Base-by-base conservation (phyloP, 192 early-diverging fungal genomes). In the Phycomyces nitens region DNA sequence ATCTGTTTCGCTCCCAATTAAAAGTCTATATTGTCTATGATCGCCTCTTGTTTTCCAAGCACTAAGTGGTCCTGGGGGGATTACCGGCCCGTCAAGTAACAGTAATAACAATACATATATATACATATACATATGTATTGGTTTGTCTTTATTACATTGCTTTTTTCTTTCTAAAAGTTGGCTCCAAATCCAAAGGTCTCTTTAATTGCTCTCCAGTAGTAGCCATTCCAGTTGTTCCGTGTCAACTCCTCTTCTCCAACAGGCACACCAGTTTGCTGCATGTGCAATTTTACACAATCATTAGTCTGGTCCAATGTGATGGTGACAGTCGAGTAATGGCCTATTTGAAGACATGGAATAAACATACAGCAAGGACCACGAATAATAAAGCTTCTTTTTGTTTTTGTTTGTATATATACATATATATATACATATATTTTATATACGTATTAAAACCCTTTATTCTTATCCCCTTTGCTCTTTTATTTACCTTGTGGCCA, bases 121-220 rank as follows among this genome's bases (percentile, higher is more conserved):
- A 40, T 51, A 51, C 41, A 56, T 14, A 23, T 56, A 18, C 57
- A 21, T 56, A 34, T 41, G 6, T 49, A 27, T 16, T 22, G 27
- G 10, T 50, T 60, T 29, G 15, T 42, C 12, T 12, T 58, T 18
- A 38, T 15, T 58, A 4, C 11, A 23, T 5, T 53, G 3, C 6
- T 54, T 27, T 20, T 54, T 54, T 26, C 5, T 54, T 54, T 27
- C 29, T 69, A 69, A 42, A 69, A 69, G 18, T 47, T 54, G 49
- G 44, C 66, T 56, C 66, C 66, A 57, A 62, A 69, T 0, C 95
- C 95, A 80, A 95, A 97, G 20, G 89, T 83, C 56, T 81, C 80
- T 75, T 96, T 95, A 70, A 97, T 97, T 51, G 88, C 77, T 77
- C 90, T 88, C 92, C 92, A 96, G 82, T 95, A 97, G 78, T 93